Evolutionary conservation across 768 basidiomycete species (phyloP), one percentile per base, ranked within the genome.

Genomic region (Calocybe gangraenosa): DNA sequence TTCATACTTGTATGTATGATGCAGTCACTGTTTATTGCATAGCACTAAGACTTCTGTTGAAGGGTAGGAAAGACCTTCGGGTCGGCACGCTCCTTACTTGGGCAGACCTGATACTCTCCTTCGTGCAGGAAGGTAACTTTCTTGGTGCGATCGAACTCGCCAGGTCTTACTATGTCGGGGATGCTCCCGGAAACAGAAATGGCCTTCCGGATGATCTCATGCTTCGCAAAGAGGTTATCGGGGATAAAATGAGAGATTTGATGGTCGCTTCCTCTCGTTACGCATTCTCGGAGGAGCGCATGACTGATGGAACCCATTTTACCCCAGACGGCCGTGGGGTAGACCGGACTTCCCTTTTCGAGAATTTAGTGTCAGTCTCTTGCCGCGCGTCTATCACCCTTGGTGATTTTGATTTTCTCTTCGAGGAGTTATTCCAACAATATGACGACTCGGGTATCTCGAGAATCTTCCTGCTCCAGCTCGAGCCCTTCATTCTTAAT

Each of bases 201-300:
- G 85, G 85, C 18, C 80, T 99, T 14, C 95, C 96, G 0, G 76
- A 79, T 42, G 77, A 83, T 36, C 65, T 68, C 2, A 58, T 65
- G n/a, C 70, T 74, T 34, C 76, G 87, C 18, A 76, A 75, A 53
- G 64, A 65, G 20, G 67, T 90, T 23, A 80, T 96, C 32, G 87
- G 86, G 2, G 73, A 77, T 42, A 86, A 87, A 57, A 73, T 97
- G 47, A 75, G 74, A 28, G 88, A 87, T 47, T 73, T 99, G 22
- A 87, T 99, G 84, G 66, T 70, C 9, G 92, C 96, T 2, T 96
- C 96, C 1, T 73, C 87, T 33, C 79, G 74, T 15, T 98, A 94
- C 63, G 82, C 87, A 1, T 99, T 99, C 63, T 94, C 95, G 2
- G 91, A 96, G 57, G 92, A 98, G 11, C 84, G 96, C 19, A 84